A percentile compares a stretch with the other conserved stretches of the same genome.
These are phyloP conservation scores for Tetracladium marchalianum DNA, from an alignment of 495 filamentous ascomycete genomes.

Conservation along the genomic window DNA sequence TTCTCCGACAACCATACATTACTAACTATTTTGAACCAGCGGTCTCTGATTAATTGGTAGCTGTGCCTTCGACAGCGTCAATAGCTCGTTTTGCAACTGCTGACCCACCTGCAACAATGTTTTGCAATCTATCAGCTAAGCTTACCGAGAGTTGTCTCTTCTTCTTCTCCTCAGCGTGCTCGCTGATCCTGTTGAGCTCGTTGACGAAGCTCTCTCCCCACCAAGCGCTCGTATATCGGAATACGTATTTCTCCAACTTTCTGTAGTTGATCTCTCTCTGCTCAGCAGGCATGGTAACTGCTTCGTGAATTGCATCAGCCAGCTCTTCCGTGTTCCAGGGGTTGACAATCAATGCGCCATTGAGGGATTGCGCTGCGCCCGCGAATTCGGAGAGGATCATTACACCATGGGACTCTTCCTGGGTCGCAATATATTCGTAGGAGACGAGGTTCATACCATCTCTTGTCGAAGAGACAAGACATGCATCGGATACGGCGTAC, in stretches of 20 bases:
- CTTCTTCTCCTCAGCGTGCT: slow-evolving; percentile 36
- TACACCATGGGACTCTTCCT: slow-evolving; percentile 71
- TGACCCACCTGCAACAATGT: no score
- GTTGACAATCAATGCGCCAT: slow-evolving; percentile 80
- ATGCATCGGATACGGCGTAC: slow-evolving; percentile 83
- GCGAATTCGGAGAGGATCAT: slow-evolving; percentile 92
- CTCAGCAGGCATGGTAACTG: slow-evolving; percentile 77
- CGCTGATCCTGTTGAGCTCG: slow-evolving; percentile 67
- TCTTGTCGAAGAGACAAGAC: slow-evolving; percentile 80
- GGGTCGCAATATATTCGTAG: slow-evolving; percentile 91
- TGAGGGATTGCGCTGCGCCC: slow-evolving; percentile 78
- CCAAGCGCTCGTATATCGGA: slow-evolving; percentile 90
- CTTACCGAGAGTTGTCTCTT: slow-evolving; percentile 2
- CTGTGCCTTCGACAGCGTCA: no score
- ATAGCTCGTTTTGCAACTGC: no score
- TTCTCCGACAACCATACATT: no score
- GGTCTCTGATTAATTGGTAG: no score
- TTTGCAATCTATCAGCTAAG: no score
- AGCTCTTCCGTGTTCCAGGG: slow-evolving; percentile 87
- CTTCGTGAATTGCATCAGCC: slow-evolving; percentile 73
- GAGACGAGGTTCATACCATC: slow-evolving; percentile 97
- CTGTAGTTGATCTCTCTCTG: slow-evolving; percentile 72
- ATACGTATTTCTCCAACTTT: slow-evolving; percentile 74
- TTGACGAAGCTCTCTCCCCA: slow-evolving; percentile 93
- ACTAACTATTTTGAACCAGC: no score